Evolutionary conservation across 306 rosid species (phyloP), one percentile per base, ranked within the genome.

Genomic region (Luffa acutangula): DNA sequence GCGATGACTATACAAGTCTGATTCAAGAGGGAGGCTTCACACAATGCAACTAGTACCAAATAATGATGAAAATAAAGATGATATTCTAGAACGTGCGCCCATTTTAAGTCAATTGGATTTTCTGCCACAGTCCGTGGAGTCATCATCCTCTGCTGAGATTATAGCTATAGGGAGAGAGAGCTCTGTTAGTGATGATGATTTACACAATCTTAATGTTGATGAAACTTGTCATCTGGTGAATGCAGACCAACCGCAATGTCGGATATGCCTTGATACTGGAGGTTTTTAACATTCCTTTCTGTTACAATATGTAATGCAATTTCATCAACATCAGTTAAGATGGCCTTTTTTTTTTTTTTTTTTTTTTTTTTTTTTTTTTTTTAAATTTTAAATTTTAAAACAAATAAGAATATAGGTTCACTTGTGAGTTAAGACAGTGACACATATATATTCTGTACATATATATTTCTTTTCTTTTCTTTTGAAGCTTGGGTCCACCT

Each of bases 221-320:
- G 97, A 90, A 79, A 85, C 80, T 70, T 79, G 86, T 85, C 91
- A 78, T 84, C 86, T 89, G 70, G 89, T 91, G 85, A 89, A 84
- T 82, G 76, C 80, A 5, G 98, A 95, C 84, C 97, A 89, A 49
- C 88, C 85, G 20, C 99, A 91, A 79, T 95, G 99, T 81, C 93
- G 99, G 37, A 95, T 95, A 89, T 95, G 99, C 88, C 97, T 95
- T 62, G 99, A 95, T 80, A 84, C 74, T 80, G 97, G 87, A 90
- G 97, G 98, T 94, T 71, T 85, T 53, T 78, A 67, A 46, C 83
- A 49, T 49, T 60, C 14, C 74, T 76, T 57, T 81, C 66, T 42
- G 2, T 54, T 80, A 42, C 25, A 77, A 20, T 81, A 70, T 78
- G 53, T 79, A 48, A 25, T 72, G 76, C 56, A 36, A 73, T 77